A percentile compares a stretch with the other conserved stretches of the same genome.
Conservation (phyloP, 1,284 basidiomycete species). For the Thelephora terrestris region DNA sequence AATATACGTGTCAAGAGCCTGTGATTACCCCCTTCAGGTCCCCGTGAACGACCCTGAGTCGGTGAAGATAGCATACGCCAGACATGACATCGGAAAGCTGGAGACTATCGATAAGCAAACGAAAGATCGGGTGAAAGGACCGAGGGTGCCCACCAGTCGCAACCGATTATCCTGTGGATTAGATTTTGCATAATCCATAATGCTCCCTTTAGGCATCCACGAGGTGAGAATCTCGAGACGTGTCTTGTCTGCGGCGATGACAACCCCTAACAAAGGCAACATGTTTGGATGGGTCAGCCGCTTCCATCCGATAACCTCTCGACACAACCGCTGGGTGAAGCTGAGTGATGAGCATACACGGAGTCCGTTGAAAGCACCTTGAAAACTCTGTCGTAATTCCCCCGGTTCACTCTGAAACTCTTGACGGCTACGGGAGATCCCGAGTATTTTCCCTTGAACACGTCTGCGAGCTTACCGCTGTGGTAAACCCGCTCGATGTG, state of each 20-base stretch:
- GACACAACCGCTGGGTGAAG: not conserved
- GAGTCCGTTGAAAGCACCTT: not conserved
- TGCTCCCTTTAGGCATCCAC: not conserved
- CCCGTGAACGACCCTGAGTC: not conserved
- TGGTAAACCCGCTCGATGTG: not conserved
- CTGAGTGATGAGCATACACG: too few relatives aligned
- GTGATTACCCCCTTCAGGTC: not conserved
- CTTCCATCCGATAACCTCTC: slow-evolving; percentile 3
- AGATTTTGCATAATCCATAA: not conserved
- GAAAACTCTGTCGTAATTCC: not conserved
- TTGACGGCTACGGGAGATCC: not conserved
- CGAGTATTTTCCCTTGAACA: not conserved
- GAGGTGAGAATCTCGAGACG: not conserved
- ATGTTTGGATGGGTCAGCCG: slow-evolving; percentile 3
- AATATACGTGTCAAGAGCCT: not conserved
- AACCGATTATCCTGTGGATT: not conserved
- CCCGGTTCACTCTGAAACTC: not conserved
- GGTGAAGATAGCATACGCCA: not conserved
- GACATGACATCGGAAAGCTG: not conserved
- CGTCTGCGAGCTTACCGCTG: not conserved
- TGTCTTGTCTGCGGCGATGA: not conserved
- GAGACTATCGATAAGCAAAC: not conserved
- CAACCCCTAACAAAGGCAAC: slow-evolving; percentile 1
- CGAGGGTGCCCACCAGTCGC: not conserved
- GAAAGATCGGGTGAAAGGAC: not conserved